phyloP scores from a whole-genome alignment of 148 eudicot genomes.

The Rhododendron henanense region DNA sequence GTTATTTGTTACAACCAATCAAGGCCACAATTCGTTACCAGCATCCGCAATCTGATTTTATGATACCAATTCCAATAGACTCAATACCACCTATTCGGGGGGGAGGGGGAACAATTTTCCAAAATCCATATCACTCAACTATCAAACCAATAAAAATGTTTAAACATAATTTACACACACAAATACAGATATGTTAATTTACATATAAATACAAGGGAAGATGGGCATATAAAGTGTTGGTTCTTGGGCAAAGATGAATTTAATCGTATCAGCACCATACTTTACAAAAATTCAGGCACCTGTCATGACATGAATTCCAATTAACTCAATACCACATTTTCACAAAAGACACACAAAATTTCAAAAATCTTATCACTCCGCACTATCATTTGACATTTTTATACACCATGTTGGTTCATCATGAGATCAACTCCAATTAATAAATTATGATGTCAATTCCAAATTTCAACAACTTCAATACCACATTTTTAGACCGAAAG shows the following conservation, averaged over 20 bases:
- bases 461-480: neutral
- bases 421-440: neutral
- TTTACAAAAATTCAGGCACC: neutral
- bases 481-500: neutral
- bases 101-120: neutral
- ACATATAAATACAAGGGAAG: neutral
- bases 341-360: neutral
- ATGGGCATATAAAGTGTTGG: neutral
- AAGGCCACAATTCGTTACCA: neutral
- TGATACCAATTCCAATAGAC: neutral
- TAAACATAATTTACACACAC: neutral
- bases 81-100: neutral
- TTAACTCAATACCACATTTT: neutral
- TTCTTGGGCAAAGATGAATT: neutral
- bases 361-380: neutral
- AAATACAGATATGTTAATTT: neutral
- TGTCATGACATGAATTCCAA: neutral
- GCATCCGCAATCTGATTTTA: neutral
- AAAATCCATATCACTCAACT: neutral
- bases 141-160: neutral
- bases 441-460: neutral
- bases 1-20: neutral
- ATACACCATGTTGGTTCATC: too few relatives aligned
- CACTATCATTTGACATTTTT: neutral
- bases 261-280: neutral